Evolutionary conservation across 805 yeast genomes (phyloP).

Genomic region (Ogataea trehalophila): DNA sequence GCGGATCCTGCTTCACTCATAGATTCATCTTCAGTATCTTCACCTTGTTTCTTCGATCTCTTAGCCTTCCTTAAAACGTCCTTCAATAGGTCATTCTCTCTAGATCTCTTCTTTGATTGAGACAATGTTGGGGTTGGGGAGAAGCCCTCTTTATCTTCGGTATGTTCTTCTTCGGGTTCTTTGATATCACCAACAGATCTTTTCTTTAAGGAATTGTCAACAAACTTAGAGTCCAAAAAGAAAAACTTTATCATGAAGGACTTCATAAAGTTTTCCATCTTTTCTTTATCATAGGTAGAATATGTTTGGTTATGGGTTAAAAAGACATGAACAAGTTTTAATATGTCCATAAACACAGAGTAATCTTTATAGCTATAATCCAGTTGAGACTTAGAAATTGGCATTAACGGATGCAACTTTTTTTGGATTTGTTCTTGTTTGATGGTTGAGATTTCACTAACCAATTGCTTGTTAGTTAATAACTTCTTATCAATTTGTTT

Average conservation of each 20-base stretch:
- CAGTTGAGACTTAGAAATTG: conserved; percentile 70
- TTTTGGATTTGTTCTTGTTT: conserved; percentile 89
- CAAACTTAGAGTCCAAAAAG: conserved; percentile 45
- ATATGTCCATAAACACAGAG: conserved; percentile 68
- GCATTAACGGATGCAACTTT: conserved; percentile 79
- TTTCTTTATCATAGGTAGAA: conserved; percentile 76
- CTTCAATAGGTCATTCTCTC: conserved; percentile 54
- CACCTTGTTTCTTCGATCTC: conserved; percentile 25
- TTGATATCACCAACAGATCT: conserved; percentile 29
- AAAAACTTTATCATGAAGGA: conserved; percentile 72
- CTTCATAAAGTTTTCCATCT: conserved; percentile 64
- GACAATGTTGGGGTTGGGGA: conserved; percentile 22
- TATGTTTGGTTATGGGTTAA: conserved; percentile 66
- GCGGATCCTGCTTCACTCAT: conserved; percentile 6
- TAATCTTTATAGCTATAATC: conserved; percentile 60
- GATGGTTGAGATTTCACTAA: conserved; percentile 87
- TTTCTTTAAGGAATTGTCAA: conserved; percentile 36
- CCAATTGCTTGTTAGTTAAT: conserved; percentile 81
- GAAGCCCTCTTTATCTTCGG: conserved; percentile 18
- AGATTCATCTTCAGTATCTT: conserved; percentile 19
- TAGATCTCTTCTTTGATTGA: conserved; percentile 39
- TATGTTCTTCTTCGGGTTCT: conserved; percentile 18
- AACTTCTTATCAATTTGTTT: conserved; percentile 95
- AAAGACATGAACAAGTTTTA: conserved; percentile 61
- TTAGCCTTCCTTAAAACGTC: conserved; percentile 50